Base-by-base conservation (phyloP, 768 basidiomycete species). In the Udeniomyces megalosporus region DNA sequence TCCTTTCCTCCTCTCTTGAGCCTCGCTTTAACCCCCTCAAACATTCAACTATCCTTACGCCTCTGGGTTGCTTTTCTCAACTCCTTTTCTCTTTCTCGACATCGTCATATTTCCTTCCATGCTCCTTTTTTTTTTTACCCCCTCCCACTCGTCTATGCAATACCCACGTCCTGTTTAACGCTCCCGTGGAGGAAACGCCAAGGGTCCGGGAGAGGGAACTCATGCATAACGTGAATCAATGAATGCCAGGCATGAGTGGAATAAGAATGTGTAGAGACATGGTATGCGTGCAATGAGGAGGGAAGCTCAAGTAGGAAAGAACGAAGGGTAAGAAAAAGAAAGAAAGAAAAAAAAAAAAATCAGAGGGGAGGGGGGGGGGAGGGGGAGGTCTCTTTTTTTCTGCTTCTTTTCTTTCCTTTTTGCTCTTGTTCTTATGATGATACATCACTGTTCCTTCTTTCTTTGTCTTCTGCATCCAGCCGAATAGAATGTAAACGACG, bases 401-500 rank as follows among this genome's bases (percentile, higher is more conserved):
- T 45, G 32, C 35, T 38, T 15, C 14, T 38, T 24, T 29, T 24
- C 55, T 14, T 11, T 55, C 20, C 17, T 17, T 34, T 32, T 22
- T 32, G 26, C 53, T 34, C 32, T 14, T 1, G 14, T 34, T 22
- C n/a, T 53, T n/a, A 29, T n/a, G 38, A 17, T 42, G 17, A 42
- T 17, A 42, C 17, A 42, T 42, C 8, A 8, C 8, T 42, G 17
- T 42, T 42, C 38, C 17, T 42, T 42, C 17, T 42, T 42, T 42
- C 17, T 42, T 42, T 42, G 8, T 42, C 17, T 42, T 42, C 38
- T 17, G 10, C 38, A 42, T 17, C 38, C 38, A 17, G 38, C 38
- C 86, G 71, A 22, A 26, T 14, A 22, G 24, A 12, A 48, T 47
- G 46, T 7, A 47, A 24, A 24, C 5, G 46, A 6, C 20, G 46